phyloP scores from a whole-genome alignment of 2,329 filamentous ascomycete genomes.

The Harringtonia lauricola region DNA sequence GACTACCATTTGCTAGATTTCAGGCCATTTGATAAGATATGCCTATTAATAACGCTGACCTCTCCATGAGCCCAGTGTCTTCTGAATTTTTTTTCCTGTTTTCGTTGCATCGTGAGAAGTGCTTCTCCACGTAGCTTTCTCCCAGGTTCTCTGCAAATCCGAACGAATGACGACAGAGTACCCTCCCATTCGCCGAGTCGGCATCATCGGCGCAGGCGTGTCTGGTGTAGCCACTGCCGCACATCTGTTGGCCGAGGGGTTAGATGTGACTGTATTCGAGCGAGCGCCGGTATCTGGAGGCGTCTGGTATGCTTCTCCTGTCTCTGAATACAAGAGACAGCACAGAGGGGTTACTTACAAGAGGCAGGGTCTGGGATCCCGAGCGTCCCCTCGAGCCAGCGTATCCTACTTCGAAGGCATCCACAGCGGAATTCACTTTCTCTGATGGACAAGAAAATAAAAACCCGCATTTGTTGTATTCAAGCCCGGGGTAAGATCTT shows the following conservation, averaged over 20 bases:
- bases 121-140: no score
- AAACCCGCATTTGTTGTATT: slow-evolving; percentile 18
- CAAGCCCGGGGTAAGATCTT: slow-evolving; percentile 2
- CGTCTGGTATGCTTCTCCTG: slow-evolving; percentile 18
- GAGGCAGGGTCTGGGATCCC: slow-evolving; percentile 17
- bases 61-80: no score
- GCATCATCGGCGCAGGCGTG: slow-evolving; percentile 28
- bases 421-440: slow-evolving; percentile 21
- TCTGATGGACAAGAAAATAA: slow-evolving; percentile 26
- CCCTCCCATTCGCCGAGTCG: slow-evolving; percentile 16
- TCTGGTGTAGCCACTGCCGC: slow-evolving; percentile 27
- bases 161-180: no score
- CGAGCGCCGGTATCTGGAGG: slow-evolving; percentile 22
- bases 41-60: no score
- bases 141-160: no score
- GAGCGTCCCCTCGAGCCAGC: slow-evolving; percentile 17
- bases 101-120: no score
- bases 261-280: slow-evolving; percentile 27
- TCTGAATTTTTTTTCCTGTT: no score
- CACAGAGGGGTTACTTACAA: not conserved
- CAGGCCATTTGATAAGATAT: no score
- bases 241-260: slow-evolving; percentile 22
- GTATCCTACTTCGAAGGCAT: slow-evolving; percentile 21
- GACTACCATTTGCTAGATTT: no score
- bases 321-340: not conserved